A percentile compares a stretch with the other conserved stretches of the same genome.
Conservation (phyloP, 148 eudicot genomes). For the Camellia sinensis region DNA sequence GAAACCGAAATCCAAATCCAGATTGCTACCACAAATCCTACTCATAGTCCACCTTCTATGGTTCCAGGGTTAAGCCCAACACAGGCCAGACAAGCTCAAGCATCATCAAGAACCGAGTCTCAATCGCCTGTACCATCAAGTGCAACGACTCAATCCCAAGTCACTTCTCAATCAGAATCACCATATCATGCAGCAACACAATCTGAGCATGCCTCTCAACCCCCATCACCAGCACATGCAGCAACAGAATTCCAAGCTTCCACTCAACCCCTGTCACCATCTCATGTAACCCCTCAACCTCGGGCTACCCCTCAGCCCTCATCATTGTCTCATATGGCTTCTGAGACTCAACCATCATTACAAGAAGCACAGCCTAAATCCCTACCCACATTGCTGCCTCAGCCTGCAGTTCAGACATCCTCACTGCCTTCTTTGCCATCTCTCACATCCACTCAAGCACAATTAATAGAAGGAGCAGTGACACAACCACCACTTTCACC, state of each 20-base stretch:
- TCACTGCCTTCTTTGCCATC: not conserved
- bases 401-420: not conserved
- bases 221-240: not conserved
- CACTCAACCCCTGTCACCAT: slow-evolving; percentile 18
- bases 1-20: not conserved
- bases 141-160: slow-evolving; percentile 5
- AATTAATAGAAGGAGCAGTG: slow-evolving; percentile 13
- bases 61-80: not conserved
- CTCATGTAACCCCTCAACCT: slow-evolving; percentile 15
- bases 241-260: slow-evolving; percentile 1
- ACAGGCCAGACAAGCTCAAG: slow-evolving; percentile 6
- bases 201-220: not conserved
- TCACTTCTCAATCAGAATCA: not conserved
- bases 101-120: not conserved
- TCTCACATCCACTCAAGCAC: slow-evolving; percentile 11
- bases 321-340: slow-evolving; percentile 18
- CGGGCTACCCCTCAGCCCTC: slow-evolving; percentile 17
- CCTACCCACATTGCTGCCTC: slow-evolving; percentile 18
- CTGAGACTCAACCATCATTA: slow-evolving; percentile 18
- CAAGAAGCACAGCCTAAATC: slow-evolving; percentile 19
- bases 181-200: slow-evolving; percentile 6
- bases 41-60: slow-evolving; percentile 6
- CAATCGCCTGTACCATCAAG: slow-evolving; percentile 5
- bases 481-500: slow-evolving; percentile 22
- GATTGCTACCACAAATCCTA: not conserved